phyloP scores from a whole-genome alignment of 2,329 filamentous ascomycete species.

The Pestalotiopsis sp. region DNA sequence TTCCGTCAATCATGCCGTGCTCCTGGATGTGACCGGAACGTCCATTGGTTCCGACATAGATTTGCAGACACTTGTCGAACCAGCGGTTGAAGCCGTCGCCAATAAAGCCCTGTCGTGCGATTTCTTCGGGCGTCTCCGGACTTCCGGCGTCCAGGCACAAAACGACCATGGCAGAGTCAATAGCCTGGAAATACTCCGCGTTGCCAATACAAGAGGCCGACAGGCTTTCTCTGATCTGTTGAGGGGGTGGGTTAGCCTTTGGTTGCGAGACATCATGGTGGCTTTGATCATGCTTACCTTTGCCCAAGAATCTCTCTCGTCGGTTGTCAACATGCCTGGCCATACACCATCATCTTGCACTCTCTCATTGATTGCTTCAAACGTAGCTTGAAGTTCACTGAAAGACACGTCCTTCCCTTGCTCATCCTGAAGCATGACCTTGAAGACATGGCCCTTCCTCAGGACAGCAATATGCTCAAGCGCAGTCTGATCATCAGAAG shows the following conservation, averaged over 20 bases:
- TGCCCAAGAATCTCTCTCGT: slow-evolving; percentile 13
- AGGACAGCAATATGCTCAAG: slow-evolving; percentile 11
- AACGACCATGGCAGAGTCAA: slow-evolving; percentile 15
- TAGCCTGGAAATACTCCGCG: slow-evolving; percentile 12
- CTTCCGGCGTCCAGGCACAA: slow-evolving; percentile 13
- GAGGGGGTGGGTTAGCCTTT: no score
- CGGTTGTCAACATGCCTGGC: slow-evolving; percentile 11
- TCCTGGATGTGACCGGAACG: slow-evolving; percentile 14
- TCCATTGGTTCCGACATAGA: slow-evolving; percentile 15
- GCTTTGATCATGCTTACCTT: slow-evolving; percentile 1
- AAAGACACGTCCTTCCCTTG: slow-evolving; percentile 11
- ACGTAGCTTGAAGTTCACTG: slow-evolving; percentile 6
- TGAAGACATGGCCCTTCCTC: slow-evolving; percentile 14
- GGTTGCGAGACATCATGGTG: background rate
- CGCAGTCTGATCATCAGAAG: background rate
- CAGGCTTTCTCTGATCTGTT: slow-evolving; percentile 7
- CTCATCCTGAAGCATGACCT: slow-evolving; percentile 12
- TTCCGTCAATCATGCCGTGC: slow-evolving; percentile 15
- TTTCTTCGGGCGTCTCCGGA: slow-evolving; percentile 10
- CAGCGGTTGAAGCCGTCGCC: slow-evolving; percentile 16
- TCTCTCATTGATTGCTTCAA: slow-evolving; percentile 2
- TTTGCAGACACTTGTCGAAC: slow-evolving; percentile 16
- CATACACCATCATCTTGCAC: slow-evolving; percentile 7
- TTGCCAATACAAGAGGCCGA: slow-evolving; percentile 2
- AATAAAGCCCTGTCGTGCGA: slow-evolving; percentile 4